Percentiles rank a stretch among this genome's conserved stretches.
These are phyloP conservation scores for Melastoma candidum DNA, from an alignment of 441 rosid species.

Conservation along the genomic window DNA sequence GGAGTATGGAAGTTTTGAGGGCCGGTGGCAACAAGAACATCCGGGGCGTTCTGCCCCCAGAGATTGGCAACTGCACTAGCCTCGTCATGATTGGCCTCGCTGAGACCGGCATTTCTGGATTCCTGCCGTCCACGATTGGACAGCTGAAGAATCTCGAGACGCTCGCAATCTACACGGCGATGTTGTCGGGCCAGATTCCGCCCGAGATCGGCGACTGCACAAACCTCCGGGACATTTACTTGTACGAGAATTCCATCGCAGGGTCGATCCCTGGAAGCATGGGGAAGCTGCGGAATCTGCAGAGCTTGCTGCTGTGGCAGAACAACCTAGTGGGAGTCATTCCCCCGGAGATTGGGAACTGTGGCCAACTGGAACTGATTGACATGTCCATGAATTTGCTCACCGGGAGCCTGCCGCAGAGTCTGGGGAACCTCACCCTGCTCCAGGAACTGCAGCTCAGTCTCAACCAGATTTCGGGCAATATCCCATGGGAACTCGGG, in stretches of 20 bases:
- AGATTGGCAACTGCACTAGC: slow-evolving; percentile 33
- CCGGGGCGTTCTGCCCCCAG: slow-evolving; percentile 28
- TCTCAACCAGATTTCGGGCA: slow-evolving; percentile 37
- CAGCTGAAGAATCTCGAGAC: slow-evolving; percentile 32
- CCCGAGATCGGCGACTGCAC: slow-evolving; percentile 35
- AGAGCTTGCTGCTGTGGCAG: slow-evolving; percentile 31
- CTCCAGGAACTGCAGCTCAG: slow-evolving; percentile 38
- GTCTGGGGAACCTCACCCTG: slow-evolving; percentile 28
- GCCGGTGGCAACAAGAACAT: slow-evolving; percentile 43
- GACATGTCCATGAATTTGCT: slow-evolving; percentile 36
- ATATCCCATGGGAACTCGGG: slow-evolving; percentile 30
- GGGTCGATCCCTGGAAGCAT: slow-evolving; percentile 32
- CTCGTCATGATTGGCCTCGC: slow-evolving; percentile 35
- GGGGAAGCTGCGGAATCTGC: slow-evolving; percentile 29
- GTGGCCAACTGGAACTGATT: slow-evolving; percentile 22
- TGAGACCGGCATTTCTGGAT: slow-evolving; percentile 39
- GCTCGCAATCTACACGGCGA: slow-evolving; percentile 33
- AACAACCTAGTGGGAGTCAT: slow-evolving; percentile 36
- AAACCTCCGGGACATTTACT: slow-evolving; percentile 32
- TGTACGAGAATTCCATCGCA: slow-evolving; percentile 33
- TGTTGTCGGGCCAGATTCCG: slow-evolving; percentile 40
- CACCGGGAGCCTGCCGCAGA: slow-evolving; percentile 34
- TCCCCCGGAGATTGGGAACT: slow-evolving; percentile 37
- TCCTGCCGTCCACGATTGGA: slow-evolving; percentile 35
- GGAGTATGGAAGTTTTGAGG: slow-evolving; percentile 32